phyloP scores from a whole-genome alignment of 345 rosid genomes.

The Eucalyptus pauciflora region DNA sequence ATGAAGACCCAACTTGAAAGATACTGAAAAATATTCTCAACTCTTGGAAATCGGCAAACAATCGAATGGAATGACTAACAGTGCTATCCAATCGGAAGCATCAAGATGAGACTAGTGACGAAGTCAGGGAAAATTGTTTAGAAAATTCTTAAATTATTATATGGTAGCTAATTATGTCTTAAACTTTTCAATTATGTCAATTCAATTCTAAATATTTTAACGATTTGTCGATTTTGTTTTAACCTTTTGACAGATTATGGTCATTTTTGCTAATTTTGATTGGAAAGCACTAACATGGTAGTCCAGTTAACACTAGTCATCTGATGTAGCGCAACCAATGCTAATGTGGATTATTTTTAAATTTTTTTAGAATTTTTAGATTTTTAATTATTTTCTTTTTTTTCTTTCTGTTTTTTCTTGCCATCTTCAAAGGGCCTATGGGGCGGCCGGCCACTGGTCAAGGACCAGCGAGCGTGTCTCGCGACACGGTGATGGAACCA shows the following conservation, averaged over 20 bases:
- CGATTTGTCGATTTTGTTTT: neutral
- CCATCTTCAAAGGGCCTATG: too few relatives aligned
- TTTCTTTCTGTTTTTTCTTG: fast-evolving
- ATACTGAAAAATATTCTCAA: neutral
- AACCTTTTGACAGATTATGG: too few relatives aligned
- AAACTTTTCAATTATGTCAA: fast-evolving
- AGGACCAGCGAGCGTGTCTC: too few relatives aligned
- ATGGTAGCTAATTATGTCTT: fast-evolving
- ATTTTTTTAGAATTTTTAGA: fast-evolving
- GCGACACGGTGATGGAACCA: too few relatives aligned
- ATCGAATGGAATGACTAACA: neutral
- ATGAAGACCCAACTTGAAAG: neutral
- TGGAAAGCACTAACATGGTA: fast-evolving
- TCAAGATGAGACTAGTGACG: neutral
- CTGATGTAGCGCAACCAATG: fast-evolving
- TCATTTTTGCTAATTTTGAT: too few relatives aligned
- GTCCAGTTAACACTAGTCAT: too few relatives aligned
- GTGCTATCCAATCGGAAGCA: neutral
- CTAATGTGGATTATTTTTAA: too few relatives aligned
- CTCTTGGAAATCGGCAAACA: too few relatives aligned
- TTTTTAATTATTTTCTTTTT: too few relatives aligned
- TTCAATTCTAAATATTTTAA: too few relatives aligned
- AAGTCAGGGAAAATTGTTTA: fast-evolving
- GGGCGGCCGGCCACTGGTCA: too few relatives aligned
- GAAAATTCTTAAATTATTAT: too few relatives aligned